Conservation (phyloP, 352 stramenopile genomes). For the Phytophthora sp. region DNA sequence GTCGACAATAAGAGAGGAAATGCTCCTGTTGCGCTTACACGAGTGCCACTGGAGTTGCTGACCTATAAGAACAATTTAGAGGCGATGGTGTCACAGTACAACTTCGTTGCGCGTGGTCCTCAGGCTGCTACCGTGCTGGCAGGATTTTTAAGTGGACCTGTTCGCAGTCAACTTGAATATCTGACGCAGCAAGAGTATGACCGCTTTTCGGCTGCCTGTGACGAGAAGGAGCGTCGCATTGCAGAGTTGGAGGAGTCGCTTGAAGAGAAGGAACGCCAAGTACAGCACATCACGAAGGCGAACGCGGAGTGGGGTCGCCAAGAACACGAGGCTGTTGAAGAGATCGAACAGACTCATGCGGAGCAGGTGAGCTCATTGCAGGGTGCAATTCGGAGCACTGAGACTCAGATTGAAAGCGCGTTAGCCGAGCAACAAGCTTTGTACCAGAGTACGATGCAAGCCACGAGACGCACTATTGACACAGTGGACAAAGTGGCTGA, state of each 20-base stretch:
- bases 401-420: slow-evolving; percentile 54
- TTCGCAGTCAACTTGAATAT: slow-evolving; percentile 52
- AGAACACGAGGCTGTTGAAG: slow-evolving; percentile 52
- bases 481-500: slow-evolving; percentile 74
- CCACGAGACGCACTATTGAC: slow-evolving; percentile 76
- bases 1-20: slow-evolving; percentile 42
- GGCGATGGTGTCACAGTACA: slow-evolving; percentile 80
- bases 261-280: slow-evolving; percentile 52
- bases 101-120: slow-evolving; percentile 71
- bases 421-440: slow-evolving; percentile 65
- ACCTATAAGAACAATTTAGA: slow-evolving; percentile 85
- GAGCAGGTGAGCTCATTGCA: slow-evolving; percentile 49
- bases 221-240: slow-evolving; percentile 56
- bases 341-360: slow-evolving; percentile 53
- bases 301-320: slow-evolving; percentile 59
- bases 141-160: slow-evolving; percentile 62
- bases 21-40: slow-evolving; percentile 33
- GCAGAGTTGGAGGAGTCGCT: slow-evolving; percentile 57
- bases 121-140: slow-evolving; percentile 55
- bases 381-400: slow-evolving; percentile 42
- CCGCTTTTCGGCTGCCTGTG: slow-evolving; percentile 58
- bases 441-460: slow-evolving; percentile 82
- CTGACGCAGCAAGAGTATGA: slow-evolving; percentile 66
- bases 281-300: slow-evolving; percentile 50
- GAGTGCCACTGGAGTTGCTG: slow-evolving; percentile 67